Conservation (phyloP, 1,284 basidiomycete species). For the Megacollybia platyphylla region DNA sequence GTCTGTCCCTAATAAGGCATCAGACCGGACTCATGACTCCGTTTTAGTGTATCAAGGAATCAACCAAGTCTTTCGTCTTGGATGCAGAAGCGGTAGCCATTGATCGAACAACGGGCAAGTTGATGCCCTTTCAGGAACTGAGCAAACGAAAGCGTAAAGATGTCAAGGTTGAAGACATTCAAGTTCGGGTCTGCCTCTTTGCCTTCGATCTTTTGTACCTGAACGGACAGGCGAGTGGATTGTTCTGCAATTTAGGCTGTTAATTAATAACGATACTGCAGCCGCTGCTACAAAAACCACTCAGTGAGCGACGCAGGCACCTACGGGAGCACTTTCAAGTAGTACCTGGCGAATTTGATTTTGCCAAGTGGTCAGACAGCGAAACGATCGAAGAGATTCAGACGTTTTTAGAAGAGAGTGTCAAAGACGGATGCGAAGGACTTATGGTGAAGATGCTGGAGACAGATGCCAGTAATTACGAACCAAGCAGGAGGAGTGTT, state of each 20-base stretch:
- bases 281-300: slow-evolving; percentile 55
- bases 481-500: slow-evolving; percentile 87
- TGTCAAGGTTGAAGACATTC: slow-evolving; percentile 92
- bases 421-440: slow-evolving; percentile 97
- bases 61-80: slow-evolving; percentile 80
- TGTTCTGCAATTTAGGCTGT: slow-evolving; percentile 1
- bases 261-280: slow-evolving; percentile 14
- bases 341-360: slow-evolving; percentile 86
- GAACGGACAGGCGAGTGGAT: slow-evolving; percentile 74
- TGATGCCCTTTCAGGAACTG: slow-evolving; percentile 97
- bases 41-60: slow-evolving; percentile 69
- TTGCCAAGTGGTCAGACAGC: slow-evolving; percentile 84
- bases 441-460: slow-evolving; percentile 99
- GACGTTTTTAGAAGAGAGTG: slow-evolving; percentile 87
- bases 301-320: slow-evolving; percentile 67
- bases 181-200: slow-evolving; percentile 90
- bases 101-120: slow-evolving; percentile 70
- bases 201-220: slow-evolving; percentile 92
- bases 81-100: slow-evolving; percentile 97
- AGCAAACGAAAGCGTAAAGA: slow-evolving; percentile 95
- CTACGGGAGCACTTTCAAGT: slow-evolving; percentile 72
- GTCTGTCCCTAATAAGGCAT: slow-evolving; percentile 27
- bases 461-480: slow-evolving; percentile 84
- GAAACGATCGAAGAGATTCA: slow-evolving; percentile 92
- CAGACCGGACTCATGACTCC: slow-evolving; percentile 3